Base-by-base conservation (phyloP, 1,284 basidiomycete genomes). In the Cutaneotrichosporon cutaneum region DNA sequence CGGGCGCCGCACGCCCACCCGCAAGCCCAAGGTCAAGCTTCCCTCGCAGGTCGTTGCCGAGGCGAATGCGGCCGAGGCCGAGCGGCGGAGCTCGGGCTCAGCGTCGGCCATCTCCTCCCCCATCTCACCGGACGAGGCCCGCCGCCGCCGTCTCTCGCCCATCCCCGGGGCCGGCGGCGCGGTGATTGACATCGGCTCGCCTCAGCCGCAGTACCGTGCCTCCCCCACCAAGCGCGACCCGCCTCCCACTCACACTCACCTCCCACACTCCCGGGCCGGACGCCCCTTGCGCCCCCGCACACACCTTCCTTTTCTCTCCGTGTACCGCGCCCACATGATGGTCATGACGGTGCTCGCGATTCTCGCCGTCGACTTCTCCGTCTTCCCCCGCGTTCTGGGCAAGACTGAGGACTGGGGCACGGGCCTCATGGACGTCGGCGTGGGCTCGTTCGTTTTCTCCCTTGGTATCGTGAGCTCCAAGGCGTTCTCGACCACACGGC, bases 351-450 rank as follows among this genome's bases (percentile, higher is more conserved):
- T 90, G 45, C 83, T 96, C 48, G 89, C 88, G 44, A 99, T 99
- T 65, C 85, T 99, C 9, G 95, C 96, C 0, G 95, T 99, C 53
- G 96, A 99, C 74, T 99, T 99, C 72, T 86, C 85, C 0, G 84
- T 95, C 26, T 99, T 98, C 72, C 95, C 95, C 0, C 85, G 96
- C 14, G 80, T 81, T 9, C 84, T 96, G 54, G 93, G 89, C 11
- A 99, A 99, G 76, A 95, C 92, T 72, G 94, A 99, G 80, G 89
- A 90, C 0, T 97, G 87, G 80, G 96, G 96, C 0, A 92, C 92
- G 0, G 95, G 93, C 24, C 72, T 96, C 92, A 99, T 99, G 95
- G 96, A 99, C 73, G 81, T 96, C 24, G 96, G 96, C 13, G 94
- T 98, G 0, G 95, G 95, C 13, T 93, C 94, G 0, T 75, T 76